phyloP scores from a whole-genome alignment of 1,139 yeast genomes.

The Sugiyamaella grinbergsii region DNA sequence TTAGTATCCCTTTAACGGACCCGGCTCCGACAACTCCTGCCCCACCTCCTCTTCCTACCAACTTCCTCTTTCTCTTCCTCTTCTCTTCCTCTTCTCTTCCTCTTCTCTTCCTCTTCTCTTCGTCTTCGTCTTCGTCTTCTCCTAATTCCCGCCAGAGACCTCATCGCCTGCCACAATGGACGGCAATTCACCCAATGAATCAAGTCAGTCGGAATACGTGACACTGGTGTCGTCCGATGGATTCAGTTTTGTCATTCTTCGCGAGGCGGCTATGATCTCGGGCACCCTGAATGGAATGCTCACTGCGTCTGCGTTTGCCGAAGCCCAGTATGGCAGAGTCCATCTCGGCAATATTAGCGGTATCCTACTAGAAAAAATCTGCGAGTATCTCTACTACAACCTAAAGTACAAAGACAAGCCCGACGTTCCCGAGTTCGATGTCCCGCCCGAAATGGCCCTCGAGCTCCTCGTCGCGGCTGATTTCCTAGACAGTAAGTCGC shows the following conservation, averaged over 20 bases:
- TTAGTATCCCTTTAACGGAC: too few species aligned
- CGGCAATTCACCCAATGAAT: not conserved
- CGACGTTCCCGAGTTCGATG: slow-evolving; percentile 78
- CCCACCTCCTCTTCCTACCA: too few species aligned
- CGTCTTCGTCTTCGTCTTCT: too few species aligned
- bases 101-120: too few species aligned
- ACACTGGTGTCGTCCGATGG: slow-evolving; percentile 78
- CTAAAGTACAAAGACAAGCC: slow-evolving; percentile 64
- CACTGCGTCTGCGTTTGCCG: slow-evolving; percentile 52
- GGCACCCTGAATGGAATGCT: slow-evolving; percentile 76
- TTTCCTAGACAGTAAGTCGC: slow-evolving; percentile 56
- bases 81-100: too few species aligned
- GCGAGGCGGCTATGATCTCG: slow-evolving; percentile 81
- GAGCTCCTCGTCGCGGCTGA: slow-evolving; percentile 92
- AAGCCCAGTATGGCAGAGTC: slow-evolving; percentile 53
- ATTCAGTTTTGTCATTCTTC: slow-evolving; percentile 61
- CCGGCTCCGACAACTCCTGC: too few species aligned
- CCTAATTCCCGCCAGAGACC: not conserved
- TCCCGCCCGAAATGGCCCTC: slow-evolving; percentile 92
- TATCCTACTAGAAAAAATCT: slow-evolving; percentile 72
- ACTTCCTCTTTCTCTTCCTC: too few species aligned
- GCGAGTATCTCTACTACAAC: slow-evolving; percentile 82
- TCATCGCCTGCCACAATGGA: slow-evolving; percentile 6
- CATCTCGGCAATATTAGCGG: slow-evolving; percentile 65
- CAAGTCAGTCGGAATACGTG: slow-evolving; percentile 47